Base-by-base conservation (phyloP, 140 eudicot genomes). In the Stevia rebaudiana region DNA sequence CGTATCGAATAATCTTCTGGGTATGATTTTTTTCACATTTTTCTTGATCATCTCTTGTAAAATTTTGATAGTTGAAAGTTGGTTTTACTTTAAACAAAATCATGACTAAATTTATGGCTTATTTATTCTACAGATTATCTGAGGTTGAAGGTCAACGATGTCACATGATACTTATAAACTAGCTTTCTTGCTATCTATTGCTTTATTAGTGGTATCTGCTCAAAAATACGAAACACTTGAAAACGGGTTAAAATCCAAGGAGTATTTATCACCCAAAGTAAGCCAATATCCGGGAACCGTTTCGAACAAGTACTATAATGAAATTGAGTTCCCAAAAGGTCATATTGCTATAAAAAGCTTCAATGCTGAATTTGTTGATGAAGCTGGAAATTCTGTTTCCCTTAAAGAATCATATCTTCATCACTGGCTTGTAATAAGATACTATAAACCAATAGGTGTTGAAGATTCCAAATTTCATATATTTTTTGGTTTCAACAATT, bases 391-490 rank as follows among this genome's bases (percentile, higher is more conserved):
- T 12, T 56, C 95, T 8, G 67, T 90, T 44, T 82, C 97, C 3
- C 94, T 90, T 74, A 75, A 82, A 18, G 86, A 90, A 66, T 78
- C 87, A 15, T 90, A 86, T 76, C 81, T 90, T 19, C 97, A 90
- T 67, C 97, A 90, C 35, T 90, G 95, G 95, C 47, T 80, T 43
- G 72, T 74, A 0, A 1, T 47, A 30, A 74, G 90, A 61, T 90
- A 86, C 79, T 74, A 73, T 50, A 66, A 46, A 5, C 84, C 81
- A 1, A 72, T 71, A 54, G 87, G 94, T 37, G 37, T 54, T 54
- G n/a, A 61, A 24, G 51, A 57, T 13, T 16, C 53, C 61, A 6
- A 61, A 72, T 53, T 21, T 54, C 40, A 37, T n/a, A 19, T 4
- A 47, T 28, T 3, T 31, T 43, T 56, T 21, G 63, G 63, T 22